These are phyloP conservation scores for Aspergillus ruber DNA, from an alignment of 2,329 filamentous ascomycete species.

Conservation along the genomic window DNA sequence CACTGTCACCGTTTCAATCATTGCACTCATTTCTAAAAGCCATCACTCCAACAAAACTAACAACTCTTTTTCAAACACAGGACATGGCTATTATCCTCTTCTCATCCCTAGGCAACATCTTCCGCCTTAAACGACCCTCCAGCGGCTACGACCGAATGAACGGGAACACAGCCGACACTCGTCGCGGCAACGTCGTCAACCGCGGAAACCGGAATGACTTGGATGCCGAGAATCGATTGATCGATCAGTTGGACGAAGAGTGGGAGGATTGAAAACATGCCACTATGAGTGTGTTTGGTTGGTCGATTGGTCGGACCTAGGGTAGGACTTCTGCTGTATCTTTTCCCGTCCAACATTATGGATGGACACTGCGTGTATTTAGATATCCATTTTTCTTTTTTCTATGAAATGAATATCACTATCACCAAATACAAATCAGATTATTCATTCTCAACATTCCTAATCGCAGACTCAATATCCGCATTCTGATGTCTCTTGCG, in stretches of 20 bases:
- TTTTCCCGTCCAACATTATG: too few species aligned
- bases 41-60: neutral
- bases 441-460: neutral
- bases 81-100: constrained; percentile 44
- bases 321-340: too few species aligned
- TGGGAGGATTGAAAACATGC: constrained; percentile 68
- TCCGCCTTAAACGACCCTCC: constrained; percentile 30
- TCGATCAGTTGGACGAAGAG: constrained; percentile 93
- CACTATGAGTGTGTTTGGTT: too few species aligned
- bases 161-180: neutral
- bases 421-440: neutral
- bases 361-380: too few species aligned
- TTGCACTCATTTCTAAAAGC: neutral
- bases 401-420: too few species aligned
- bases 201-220: constrained; percentile 28
- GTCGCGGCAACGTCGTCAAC: neutral
- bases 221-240: constrained; percentile 87
- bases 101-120: constrained; percentile 37
- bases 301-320: too few species aligned
- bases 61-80: constrained; percentile 21
- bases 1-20: neutral
- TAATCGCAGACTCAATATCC: neutral
- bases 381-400: too few species aligned
- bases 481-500: neutral
- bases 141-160: constrained; percentile 2